Evolutionary conservation across 192 early-diverging fungal species (phyloP).

Genomic region (Phycomyces nitens): DNA sequence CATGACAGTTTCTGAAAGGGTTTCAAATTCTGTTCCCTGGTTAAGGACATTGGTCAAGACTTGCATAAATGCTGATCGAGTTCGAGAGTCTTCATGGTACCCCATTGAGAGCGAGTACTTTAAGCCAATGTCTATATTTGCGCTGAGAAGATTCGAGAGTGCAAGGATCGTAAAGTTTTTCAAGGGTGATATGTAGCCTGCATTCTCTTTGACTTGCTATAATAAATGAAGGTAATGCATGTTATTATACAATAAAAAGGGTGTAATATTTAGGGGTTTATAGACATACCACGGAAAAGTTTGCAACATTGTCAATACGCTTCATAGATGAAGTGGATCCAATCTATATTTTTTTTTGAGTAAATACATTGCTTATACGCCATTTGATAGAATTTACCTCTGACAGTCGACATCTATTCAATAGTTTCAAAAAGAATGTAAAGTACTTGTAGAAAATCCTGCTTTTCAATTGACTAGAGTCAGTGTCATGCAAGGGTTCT

Average conservation of each 20-base stretch:
- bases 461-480: slow-evolving; percentile 55
- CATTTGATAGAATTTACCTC: slow-evolving; percentile 34
- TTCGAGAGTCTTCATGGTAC: slow-evolving; percentile 76
- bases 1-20: slow-evolving; percentile 57
- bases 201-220: slow-evolving; percentile 43
- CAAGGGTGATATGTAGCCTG: slow-evolving; percentile 43
- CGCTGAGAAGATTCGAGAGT: slow-evolving; percentile 72
- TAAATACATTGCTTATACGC: not conserved
- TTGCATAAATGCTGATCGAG: slow-evolving; percentile 73
- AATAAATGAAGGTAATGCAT: slow-evolving; percentile 3
- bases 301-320: not conserved
- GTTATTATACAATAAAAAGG: not conserved
- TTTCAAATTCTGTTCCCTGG: slow-evolving; percentile 63
- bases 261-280: not conserved
- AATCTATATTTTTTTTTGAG: slow-evolving; percentile 29
- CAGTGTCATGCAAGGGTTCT: slow-evolving; percentile 51
- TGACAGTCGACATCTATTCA: slow-evolving; percentile 59
- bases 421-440: slow-evolving; percentile 68
- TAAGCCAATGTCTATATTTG: slow-evolving; percentile 79
- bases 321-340: slow-evolving; percentile 1
- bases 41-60: slow-evolving; percentile 79
- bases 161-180: slow-evolving; percentile 71
- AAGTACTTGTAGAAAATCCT: slow-evolving; percentile 70
- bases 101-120: slow-evolving; percentile 73
- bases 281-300: no score